phyloP scores from a whole-genome alignment of 305 asterid species.

The Salvia sclarea region DNA sequence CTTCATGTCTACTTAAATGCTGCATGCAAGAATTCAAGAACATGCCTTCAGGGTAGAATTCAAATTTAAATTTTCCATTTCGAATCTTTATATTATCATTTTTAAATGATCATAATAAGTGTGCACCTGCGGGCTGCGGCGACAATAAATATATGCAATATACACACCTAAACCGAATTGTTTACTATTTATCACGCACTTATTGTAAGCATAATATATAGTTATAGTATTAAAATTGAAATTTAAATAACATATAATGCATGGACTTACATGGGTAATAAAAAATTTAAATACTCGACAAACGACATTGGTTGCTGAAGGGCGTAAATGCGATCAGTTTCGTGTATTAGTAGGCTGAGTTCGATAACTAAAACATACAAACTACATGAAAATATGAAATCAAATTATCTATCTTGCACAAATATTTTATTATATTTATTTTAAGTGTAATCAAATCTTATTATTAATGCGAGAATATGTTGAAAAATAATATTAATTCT shows the following conservation, averaged over 20 bases:
- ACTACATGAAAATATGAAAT: no score
- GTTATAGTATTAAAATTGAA: not conserved
- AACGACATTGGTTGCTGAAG: no score
- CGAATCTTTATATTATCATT: not conserved
- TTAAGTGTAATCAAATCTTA: no score
- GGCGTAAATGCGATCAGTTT: not conserved
- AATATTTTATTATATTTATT: no score
- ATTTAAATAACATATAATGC: no score
- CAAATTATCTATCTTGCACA: no score
- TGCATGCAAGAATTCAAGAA: conserved; percentile 10
- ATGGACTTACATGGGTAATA: not conserved
- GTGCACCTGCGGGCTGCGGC: not conserved
- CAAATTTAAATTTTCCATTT: conserved; percentile 5
- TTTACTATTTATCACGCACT: not conserved
- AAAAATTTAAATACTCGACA: not conserved
- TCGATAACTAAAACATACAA: no score
- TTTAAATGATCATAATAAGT: not conserved
- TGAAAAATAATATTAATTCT: no score
- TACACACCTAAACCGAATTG: not conserved
- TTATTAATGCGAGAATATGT: no score
- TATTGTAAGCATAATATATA: not conserved
- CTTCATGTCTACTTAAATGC: conserved; percentile 21
- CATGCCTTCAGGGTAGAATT: conserved; percentile 2
- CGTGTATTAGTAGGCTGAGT: not conserved
- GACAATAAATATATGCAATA: not conserved